These are phyloP conservation scores for Geranium rotundifolium DNA, from an alignment of 345 rosid species.

Conservation along the genomic window DNA sequence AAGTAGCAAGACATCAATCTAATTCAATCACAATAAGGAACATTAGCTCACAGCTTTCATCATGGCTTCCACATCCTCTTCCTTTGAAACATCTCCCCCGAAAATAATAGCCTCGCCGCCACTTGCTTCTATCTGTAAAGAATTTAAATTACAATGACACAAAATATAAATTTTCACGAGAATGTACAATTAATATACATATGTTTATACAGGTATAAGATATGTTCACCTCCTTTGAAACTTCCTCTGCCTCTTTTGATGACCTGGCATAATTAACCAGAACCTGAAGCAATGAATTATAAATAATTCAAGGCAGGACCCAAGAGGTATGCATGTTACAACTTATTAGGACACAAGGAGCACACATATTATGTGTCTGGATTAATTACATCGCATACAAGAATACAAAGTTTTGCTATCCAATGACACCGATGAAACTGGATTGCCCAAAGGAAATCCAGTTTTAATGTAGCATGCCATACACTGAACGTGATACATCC, in stretches of 20 bases:
- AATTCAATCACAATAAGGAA: neutral
- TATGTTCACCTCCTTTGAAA: constrained; percentile 51
- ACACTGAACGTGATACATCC: no score
- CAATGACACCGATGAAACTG: neutral
- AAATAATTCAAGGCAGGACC: neutral
- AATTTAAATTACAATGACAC: neutral
- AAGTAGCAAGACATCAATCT: neutral
- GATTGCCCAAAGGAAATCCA: no score
- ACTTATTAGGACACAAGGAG: no score
- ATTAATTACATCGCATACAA: neutral
- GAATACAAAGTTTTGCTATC: neutral
- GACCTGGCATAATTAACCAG: constrained; percentile 79
- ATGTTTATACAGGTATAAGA: neutral
- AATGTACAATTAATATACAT: neutral
- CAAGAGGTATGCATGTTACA: neutral
- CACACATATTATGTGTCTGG: neutral
- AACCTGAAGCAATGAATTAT: constrained; percentile 33
- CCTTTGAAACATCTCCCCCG: constrained; percentile 31
- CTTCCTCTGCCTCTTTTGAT: constrained; percentile 78
- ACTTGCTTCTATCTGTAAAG: constrained; percentile 15
- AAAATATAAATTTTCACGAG: neutral
- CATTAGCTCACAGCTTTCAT: constrained; percentile 23
- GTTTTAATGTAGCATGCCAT: no score
- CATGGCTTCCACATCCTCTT: constrained; percentile 28
- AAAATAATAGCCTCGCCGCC: constrained; percentile 29